These are phyloP conservation scores for Annulohypoxylon stygium DNA, from an alignment of 495 filamentous ascomycete species.

Conservation along the genomic window DNA sequence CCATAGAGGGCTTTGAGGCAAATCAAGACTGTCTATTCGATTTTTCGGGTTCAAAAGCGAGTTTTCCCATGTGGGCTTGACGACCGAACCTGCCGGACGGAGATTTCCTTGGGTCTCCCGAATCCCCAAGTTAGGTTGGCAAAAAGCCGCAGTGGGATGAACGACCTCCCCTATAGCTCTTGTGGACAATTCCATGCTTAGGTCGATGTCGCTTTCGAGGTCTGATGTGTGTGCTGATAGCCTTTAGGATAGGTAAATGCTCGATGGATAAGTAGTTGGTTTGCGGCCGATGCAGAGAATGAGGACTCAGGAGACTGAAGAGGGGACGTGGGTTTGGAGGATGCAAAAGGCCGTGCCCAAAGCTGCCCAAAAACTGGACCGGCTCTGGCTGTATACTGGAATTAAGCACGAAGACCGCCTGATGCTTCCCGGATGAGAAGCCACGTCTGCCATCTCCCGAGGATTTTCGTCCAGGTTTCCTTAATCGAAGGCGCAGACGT, in stretches of 20 bases:
- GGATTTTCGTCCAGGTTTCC: constrained; percentile 22
- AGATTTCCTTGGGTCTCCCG: constrained; percentile 6
- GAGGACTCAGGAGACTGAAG: constrained; percentile 4
- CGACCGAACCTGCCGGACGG: neutral
- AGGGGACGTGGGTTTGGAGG: constrained; percentile 30
- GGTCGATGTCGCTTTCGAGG: constrained; percentile 16
- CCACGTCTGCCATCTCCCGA: constrained; percentile 23
- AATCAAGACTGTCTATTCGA: constrained; percentile 63
- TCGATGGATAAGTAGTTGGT: constrained; percentile 4
- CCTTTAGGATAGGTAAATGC: constrained; percentile 11
- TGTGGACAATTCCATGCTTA: constrained; percentile 59
- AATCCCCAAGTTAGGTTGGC: constrained; percentile 20
- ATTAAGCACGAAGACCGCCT: constrained; percentile 14
- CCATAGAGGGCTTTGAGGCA: constrained; percentile 57
- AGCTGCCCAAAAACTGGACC: constrained; percentile 30
- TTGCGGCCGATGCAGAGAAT: constrained; percentile 1
- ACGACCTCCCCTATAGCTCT: constrained; percentile 60
- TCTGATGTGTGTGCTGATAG: constrained; percentile 3
- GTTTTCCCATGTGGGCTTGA: constrained; percentile 49
- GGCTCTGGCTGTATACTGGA: constrained; percentile 3
- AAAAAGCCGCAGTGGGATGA: constrained; percentile 64
- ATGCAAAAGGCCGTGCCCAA: constrained; percentile 34
- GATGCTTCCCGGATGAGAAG: constrained; percentile 20
- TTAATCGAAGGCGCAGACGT: constrained; percentile 11
- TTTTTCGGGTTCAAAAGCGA: constrained; percentile 66